Evolutionary conservation across 2,329 filamentous ascomycete species (phyloP), one percentile per base, ranked within the genome.

Genomic region (Blastomyces silverae): DNA sequence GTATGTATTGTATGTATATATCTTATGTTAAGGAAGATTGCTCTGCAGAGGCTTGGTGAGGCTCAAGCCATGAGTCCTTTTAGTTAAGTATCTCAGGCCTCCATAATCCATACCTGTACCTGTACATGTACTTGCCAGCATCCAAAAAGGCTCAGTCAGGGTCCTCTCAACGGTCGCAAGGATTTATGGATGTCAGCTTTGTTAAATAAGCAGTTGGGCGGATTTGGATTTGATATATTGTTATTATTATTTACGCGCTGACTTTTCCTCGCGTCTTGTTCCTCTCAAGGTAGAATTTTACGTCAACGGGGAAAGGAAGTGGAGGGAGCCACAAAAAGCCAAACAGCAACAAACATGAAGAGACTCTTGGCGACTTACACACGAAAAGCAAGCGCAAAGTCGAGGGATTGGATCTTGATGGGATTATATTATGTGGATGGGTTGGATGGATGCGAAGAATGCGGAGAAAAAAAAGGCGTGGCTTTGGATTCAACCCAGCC

Each of bases 371-470:
- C 31, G 6, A 34, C 31, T 34, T 34, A 34, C 31, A 34, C 31
- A 34, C 34, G 34, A 61, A n/a, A 11, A 50, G n/a, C 65, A 58
- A 63, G 63, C 61, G 61, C 63, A 64, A 62, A 50, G 61, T 50
- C 59, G 60, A 66, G 53, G 60, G 44, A 61, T 37, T 31, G 31
- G 48, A 61, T 48, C 63, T 59, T 46, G 64, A 64, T n/a, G n/a
- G 48, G 48, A n/a, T n/a, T n/a, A n/a, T n/a, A n/a, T n/a, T n/a
- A n/a, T n/a, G n/a, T n/a, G n/a, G n/a, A n/a, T 15, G 6, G 17
- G 15, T 20, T 44, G 44, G 22, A 50, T 22, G 48, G n/a, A 25
- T 50, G 48, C 8, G 64, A 60, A 42, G 42, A 44, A 46, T 42
- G 57, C 42, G 25, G 31, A 48, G 28, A 53, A 62, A 55, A 46